Evolutionary conservation across 331 rosid genomes (phyloP).

Genomic region (Malus hybrid): DNA sequence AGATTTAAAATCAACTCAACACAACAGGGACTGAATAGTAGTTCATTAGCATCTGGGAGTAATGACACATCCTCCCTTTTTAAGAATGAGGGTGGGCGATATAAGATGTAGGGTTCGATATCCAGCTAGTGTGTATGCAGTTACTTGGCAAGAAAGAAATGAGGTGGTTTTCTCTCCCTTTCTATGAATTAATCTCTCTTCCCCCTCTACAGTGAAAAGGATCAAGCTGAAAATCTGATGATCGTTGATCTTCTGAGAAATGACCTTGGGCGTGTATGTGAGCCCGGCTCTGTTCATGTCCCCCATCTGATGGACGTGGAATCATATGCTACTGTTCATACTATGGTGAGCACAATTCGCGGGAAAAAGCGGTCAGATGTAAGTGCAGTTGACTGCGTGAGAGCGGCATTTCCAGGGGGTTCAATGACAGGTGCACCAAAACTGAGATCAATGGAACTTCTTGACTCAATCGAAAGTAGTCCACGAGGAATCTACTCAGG

Average conservation of each 20-base stretch:
- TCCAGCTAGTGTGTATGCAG: not conserved
- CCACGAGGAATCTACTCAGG: constrained; percentile 95
- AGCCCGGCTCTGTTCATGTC: constrained; percentile 91
- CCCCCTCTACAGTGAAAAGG: constrained; percentile 63
- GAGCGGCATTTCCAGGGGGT: constrained; percentile 96
- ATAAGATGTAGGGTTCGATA: too few relatives aligned
- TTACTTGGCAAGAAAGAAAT: too few relatives aligned
- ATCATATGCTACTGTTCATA: constrained; percentile 90
- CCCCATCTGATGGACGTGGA: constrained; percentile 87
- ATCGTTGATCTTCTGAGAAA: constrained; percentile 95
- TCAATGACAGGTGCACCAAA: constrained; percentile 99
- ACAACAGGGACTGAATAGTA: not conserved
- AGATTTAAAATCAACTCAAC: not conserved
- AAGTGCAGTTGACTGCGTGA: constrained; percentile 66
- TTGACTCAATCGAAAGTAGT: constrained; percentile 67
- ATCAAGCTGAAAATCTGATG: constrained; percentile 95
- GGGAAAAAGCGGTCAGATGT: constrained; percentile 59
- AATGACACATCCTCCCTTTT: too few relatives aligned
- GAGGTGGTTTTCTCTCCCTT: not conserved
- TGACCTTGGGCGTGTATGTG: constrained; percentile 94
- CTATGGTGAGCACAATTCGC: constrained; percentile 92
- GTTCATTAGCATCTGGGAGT: not conserved
- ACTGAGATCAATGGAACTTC: constrained; percentile 93
- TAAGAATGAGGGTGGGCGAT: too few relatives aligned
- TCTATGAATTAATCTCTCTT: not conserved